phyloP scores from a whole-genome alignment of 306 rosid genomes.

The Erythrophleum fordii region DNA sequence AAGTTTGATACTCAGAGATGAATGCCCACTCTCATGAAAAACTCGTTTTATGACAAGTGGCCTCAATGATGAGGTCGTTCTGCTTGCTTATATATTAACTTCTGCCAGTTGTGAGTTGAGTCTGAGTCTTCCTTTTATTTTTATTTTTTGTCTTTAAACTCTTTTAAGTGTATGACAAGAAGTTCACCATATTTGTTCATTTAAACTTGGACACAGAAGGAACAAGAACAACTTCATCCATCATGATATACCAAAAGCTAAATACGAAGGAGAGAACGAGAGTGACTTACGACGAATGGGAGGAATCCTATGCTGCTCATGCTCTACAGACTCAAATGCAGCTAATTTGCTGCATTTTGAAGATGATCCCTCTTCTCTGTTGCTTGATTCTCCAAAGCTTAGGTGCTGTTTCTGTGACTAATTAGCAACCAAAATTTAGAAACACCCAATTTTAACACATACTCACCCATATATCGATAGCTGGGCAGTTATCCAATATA shows the following conservation, averaged over 20 bases:
- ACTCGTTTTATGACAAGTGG: constrained; percentile 37
- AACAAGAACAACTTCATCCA: neutral
- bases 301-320: constrained; percentile 75
- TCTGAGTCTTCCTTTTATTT: neutral
- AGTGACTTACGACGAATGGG: constrained; percentile 85
- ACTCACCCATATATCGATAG: neutral
- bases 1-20: constrained; percentile 38
- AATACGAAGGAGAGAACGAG: constrained; percentile 5
- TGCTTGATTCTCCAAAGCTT: constrained; percentile 61
- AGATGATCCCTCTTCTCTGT: constrained; percentile 69
- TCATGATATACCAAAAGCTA: constrained; percentile 18
- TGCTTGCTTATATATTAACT: constrained; percentile 33
- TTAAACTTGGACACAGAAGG: neutral
- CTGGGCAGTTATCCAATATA: neutral
- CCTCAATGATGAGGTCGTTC: constrained; percentile 42
- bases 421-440: neutral
- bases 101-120: constrained; percentile 40
- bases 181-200: constrained; percentile 2
- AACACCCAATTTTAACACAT: neutral
- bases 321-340: constrained; percentile 59
- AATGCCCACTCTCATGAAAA: constrained; percentile 48
- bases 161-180: neutral
- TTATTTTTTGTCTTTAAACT: constrained; percentile 30
- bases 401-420: constrained; percentile 59
- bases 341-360: constrained; percentile 64